Conservation (phyloP, 176 grass and related monocot genomes). For the Chrysopogon serrulatus region DNA sequence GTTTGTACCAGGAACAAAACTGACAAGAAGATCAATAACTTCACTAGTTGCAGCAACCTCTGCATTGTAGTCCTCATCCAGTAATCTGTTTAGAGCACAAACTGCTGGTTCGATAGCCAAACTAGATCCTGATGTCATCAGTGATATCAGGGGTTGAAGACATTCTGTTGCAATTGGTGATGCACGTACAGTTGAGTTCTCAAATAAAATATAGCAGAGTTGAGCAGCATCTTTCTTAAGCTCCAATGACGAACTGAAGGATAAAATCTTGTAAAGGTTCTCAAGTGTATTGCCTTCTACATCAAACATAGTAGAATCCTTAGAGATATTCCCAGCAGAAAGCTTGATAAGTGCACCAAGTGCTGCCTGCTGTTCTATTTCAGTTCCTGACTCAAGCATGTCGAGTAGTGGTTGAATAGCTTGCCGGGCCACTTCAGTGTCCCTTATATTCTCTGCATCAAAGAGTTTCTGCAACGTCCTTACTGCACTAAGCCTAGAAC, state of each 20-base stretch:
- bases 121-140: constrained; percentile 66
- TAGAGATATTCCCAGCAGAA: constrained; percentile 69
- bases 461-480: constrained; percentile 88
- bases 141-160: constrained; percentile 74
- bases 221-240: constrained; percentile 96
- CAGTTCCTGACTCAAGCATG: constrained; percentile 91
- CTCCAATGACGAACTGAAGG: constrained; percentile 61
- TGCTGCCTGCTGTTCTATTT: constrained; percentile 87
- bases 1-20: constrained; percentile 71
- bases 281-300: constrained; percentile 74
- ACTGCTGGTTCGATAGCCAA: constrained; percentile 67
- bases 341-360: constrained; percentile 84
- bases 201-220: constrained; percentile 90
- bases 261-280: constrained; percentile 89
- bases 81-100: constrained; percentile 66
- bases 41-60: constrained; percentile 74
- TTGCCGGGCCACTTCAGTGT: constrained; percentile 90
- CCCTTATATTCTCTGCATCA: constrained; percentile 84
- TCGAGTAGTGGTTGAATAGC: constrained; percentile 90
- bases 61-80: constrained; percentile 91
- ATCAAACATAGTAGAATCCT: constrained; percentile 81
- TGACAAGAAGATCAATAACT: constrained; percentile 81
- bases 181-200: constrained; percentile 63
- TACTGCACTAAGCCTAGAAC: constrained; percentile 83
- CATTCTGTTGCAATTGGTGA: constrained; percentile 74